Conservation (phyloP, 768 basidiomycete genomes). For the Heimioporus sp. region DNA sequence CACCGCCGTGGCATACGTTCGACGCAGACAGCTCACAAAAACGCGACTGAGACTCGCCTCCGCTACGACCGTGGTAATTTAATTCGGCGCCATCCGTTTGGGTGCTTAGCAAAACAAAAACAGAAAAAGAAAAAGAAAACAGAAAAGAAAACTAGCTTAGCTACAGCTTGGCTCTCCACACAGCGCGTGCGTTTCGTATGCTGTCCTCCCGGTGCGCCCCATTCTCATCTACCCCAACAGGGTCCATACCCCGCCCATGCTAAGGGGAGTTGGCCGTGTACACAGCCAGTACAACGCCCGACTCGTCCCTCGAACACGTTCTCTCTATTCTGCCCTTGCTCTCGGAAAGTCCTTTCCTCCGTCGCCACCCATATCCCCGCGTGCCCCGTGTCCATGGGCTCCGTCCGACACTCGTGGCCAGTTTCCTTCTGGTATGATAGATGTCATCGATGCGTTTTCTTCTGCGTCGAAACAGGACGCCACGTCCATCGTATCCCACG, state of each 20-base stretch:
- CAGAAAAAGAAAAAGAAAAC: too few species aligned
- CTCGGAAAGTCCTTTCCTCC: slow-evolving; percentile 8
- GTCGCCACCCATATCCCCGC: not conserved
- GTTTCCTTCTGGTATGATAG: slow-evolving; percentile 24
- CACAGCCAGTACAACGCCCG: slow-evolving; percentile 53
- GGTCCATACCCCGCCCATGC: slow-evolving; percentile 56
- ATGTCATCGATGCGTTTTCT: slow-evolving; percentile 25
- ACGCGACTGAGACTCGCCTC: not conserved
- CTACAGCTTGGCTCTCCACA: not conserved
- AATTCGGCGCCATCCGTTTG: not conserved
- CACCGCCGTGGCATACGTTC: not conserved
- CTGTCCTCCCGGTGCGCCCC: slow-evolving; percentile 33
- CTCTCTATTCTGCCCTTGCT: slow-evolving; percentile 25
- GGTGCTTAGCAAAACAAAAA: too few species aligned
- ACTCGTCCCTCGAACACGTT: slow-evolving; percentile 17
- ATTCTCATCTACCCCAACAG: slow-evolving; percentile 10
- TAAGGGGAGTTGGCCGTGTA: slow-evolving; percentile 57
- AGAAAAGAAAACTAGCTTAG: too few species aligned
- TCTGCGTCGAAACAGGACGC: slow-evolving; percentile 13
- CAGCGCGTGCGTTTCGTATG: not conserved
- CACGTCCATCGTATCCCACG: slow-evolving; percentile 4
- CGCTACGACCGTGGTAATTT: not conserved
- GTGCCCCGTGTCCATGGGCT: not conserved
- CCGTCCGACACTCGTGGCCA: slow-evolving; percentile 6
- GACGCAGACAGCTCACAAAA: too few species aligned